Evolutionary conservation across 1,139 yeast species (phyloP).

Genomic region (Candida sp.): DNA sequence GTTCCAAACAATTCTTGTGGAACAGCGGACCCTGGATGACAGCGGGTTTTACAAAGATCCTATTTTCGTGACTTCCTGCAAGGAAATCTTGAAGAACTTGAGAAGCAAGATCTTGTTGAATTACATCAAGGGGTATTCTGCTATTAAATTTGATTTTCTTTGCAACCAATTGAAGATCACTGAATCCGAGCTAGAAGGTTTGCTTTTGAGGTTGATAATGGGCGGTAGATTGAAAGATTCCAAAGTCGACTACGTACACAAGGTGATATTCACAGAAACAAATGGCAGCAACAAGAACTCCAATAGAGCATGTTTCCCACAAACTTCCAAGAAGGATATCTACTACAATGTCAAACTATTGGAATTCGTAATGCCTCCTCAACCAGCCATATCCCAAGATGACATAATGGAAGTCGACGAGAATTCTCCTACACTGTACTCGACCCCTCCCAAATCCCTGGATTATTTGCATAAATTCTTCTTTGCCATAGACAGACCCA

Average conservation of each 20-base stretch:
- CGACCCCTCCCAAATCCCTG: neutral
- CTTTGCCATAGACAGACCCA: slow-evolving; percentile 23
- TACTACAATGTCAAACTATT: slow-evolving; percentile 30
- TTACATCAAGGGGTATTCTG: slow-evolving; percentile 31
- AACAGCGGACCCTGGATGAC: slow-evolving; percentile 15
- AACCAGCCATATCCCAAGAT: slow-evolving; percentile 3
- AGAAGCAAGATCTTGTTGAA: slow-evolving; percentile 32
- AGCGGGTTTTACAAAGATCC: slow-evolving; percentile 32
- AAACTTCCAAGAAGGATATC: slow-evolving; percentile 27
- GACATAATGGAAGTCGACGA: slow-evolving; percentile 17
- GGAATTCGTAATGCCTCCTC: slow-evolving; percentile 17
- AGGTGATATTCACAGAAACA: slow-evolving; percentile 22
- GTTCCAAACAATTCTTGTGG: slow-evolving; percentile 20
- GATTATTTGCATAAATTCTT: slow-evolving; percentile 17
- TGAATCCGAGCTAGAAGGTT: slow-evolving; percentile 36
- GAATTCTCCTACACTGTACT: neutral
- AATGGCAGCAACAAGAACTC: neutral
- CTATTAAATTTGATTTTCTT: slow-evolving; percentile 31
- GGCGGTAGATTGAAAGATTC: slow-evolving; percentile 47
- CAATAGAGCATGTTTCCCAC: slow-evolving; percentile 6
- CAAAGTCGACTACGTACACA: slow-evolving; percentile 48
- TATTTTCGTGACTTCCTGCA: slow-evolving; percentile 31
- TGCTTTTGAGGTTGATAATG: slow-evolving; percentile 43
- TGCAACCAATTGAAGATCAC: slow-evolving; percentile 22
- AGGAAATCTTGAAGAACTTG: slow-evolving; percentile 33